Conservation (phyloP, 768 basidiomycete species). For the Boletus tylopilopsis region DNA sequence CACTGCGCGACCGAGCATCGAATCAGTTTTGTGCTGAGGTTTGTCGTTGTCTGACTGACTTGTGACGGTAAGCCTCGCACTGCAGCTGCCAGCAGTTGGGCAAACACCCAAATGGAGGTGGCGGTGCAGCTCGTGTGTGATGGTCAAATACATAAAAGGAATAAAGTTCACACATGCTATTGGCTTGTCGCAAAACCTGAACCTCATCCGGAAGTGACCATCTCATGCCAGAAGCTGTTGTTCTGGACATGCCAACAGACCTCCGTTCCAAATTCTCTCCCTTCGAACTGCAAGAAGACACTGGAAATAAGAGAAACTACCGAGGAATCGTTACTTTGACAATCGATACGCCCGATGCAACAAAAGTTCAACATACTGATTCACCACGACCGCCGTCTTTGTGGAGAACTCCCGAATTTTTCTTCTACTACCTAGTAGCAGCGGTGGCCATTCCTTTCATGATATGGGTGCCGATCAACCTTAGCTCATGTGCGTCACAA, state of each 20-base stretch:
- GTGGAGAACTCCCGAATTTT: constrained; percentile 83
- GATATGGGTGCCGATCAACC: constrained; percentile 66
- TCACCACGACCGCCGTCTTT: constrained; percentile 40
- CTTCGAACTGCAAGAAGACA: constrained; percentile 16
- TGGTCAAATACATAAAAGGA: constrained; percentile 7
- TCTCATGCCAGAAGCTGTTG: constrained; percentile 28
- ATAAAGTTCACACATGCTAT: constrained; percentile 7
- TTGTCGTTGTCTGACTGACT: constrained; percentile 22
- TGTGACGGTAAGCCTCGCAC: constrained; percentile 8
- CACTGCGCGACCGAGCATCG: constrained; percentile 50
- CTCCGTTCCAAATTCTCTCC: constrained; percentile 19
- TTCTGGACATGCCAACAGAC: constrained; percentile 36
- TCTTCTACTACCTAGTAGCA: constrained; percentile 64
- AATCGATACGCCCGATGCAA: constrained; percentile 48
- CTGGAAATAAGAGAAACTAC: neutral
- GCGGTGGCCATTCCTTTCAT: constrained; percentile 65
- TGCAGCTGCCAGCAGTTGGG: neutral
- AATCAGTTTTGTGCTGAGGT: constrained; percentile 19
- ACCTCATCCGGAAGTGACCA: neutral
- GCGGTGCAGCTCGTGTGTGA: constrained; percentile 10
- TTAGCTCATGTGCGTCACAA: constrained; percentile 67
- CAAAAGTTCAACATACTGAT: constrained; percentile 26
- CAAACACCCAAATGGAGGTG: constrained; percentile 8
- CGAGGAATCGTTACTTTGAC: constrained; percentile 47
- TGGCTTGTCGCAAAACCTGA: neutral